These are phyloP conservation scores for Starmerella apicola DNA, from an alignment of 805 yeast species.

Conservation along the genomic window DNA sequence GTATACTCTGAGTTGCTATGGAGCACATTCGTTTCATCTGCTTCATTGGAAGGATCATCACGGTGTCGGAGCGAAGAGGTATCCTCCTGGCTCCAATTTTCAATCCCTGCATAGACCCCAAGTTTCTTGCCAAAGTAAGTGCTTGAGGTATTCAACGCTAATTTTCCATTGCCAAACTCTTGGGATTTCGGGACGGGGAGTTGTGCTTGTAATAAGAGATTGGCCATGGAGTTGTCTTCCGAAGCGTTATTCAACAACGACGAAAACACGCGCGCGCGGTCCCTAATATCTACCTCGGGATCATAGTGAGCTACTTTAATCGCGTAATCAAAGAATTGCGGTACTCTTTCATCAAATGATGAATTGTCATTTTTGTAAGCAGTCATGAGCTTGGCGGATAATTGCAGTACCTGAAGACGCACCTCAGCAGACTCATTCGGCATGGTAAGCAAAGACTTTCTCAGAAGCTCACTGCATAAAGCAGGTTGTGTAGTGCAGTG, in stretches of 20 bases:
- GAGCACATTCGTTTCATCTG: background rate
- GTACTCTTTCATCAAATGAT: slow-evolving; percentile 21
- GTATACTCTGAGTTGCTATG: too few relatives aligned
- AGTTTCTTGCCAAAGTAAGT: slow-evolving; percentile 25
- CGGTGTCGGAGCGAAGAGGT: background rate
- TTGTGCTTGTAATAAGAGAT: slow-evolving; percentile 62
- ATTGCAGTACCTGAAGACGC: slow-evolving; percentile 54
- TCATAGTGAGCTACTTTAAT: slow-evolving; percentile 64
- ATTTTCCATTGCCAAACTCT: slow-evolving; percentile 4
- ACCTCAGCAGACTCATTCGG: slow-evolving; percentile 42
- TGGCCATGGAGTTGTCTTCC: slow-evolving; percentile 44
- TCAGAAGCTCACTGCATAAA: slow-evolving; percentile 64
- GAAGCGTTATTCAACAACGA: slow-evolving; percentile 42
- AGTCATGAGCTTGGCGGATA: slow-evolving; percentile 62
- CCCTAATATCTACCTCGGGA: slow-evolving; percentile 62
- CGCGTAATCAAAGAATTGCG: slow-evolving; percentile 47
- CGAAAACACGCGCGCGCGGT: slow-evolving; percentile 63
- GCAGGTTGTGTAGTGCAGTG: slow-evolving; percentile 37
- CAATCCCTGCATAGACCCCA: slow-evolving; percentile 27
- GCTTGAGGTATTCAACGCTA: slow-evolving; percentile 26
- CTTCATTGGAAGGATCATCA: background rate
- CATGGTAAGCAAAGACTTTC: slow-evolving; percentile 44
- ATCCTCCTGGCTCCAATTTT: slow-evolving; percentile 36
- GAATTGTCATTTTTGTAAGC: slow-evolving; percentile 36
- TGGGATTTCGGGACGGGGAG: slow-evolving; percentile 43